A percentile compares a stretch with the other conserved stretches of the same genome.
Evolutionary conservation across 345 rosid species (phyloP).

Genomic region (Ceriops decandra): DNA sequence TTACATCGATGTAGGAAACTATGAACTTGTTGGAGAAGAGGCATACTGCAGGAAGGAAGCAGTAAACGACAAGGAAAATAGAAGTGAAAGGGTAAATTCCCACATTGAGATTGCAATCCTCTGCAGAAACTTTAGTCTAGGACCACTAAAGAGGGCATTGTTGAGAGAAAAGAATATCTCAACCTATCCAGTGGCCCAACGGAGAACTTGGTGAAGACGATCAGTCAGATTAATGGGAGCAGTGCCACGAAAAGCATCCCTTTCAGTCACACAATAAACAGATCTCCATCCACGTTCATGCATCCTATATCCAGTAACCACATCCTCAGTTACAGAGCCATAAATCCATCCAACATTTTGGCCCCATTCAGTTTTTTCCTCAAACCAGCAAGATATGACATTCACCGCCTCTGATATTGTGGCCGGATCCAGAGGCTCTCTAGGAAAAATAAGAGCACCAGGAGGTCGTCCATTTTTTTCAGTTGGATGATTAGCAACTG

Average conservation of each 20-base stretch:
- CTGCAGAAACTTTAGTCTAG: slow-evolving; percentile 56
- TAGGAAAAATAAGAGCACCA: slow-evolving; percentile 50
- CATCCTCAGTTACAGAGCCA: slow-evolving; percentile 83
- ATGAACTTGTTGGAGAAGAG: slow-evolving; percentile 69
- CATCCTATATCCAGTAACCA: slow-evolving; percentile 78
- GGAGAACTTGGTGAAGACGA: slow-evolving; percentile 76
- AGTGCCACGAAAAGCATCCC: slow-evolving; percentile 75
- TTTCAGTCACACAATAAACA: slow-evolving; percentile 59
- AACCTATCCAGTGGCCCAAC: slow-evolving; percentile 87
- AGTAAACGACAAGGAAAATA: slow-evolving; percentile 71
- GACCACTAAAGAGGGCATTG: slow-evolving; percentile 61
- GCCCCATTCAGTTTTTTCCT: slow-evolving; percentile 90
- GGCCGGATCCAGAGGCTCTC: slow-evolving; percentile 45
- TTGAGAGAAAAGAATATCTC: slow-evolving; percentile 87
- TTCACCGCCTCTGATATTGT: slow-evolving; percentile 65
- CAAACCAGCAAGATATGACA: slow-evolving; percentile 83
- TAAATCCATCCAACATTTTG: slow-evolving; percentile 72
- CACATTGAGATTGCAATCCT: slow-evolving; percentile 77
- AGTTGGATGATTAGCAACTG: slow-evolving; percentile 48
- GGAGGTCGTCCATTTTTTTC: slow-evolving; percentile 57
- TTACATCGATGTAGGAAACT: slow-evolving; percentile 43
- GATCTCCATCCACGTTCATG: slow-evolving; percentile 89
- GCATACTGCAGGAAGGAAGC: slow-evolving; percentile 78
- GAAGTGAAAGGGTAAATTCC: slow-evolving; percentile 85
- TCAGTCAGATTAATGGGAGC: slow-evolving; percentile 79